phyloP scores from a whole-genome alignment of 352 stramenopile genomes.

The Elongisporangium undulatum region DNA sequence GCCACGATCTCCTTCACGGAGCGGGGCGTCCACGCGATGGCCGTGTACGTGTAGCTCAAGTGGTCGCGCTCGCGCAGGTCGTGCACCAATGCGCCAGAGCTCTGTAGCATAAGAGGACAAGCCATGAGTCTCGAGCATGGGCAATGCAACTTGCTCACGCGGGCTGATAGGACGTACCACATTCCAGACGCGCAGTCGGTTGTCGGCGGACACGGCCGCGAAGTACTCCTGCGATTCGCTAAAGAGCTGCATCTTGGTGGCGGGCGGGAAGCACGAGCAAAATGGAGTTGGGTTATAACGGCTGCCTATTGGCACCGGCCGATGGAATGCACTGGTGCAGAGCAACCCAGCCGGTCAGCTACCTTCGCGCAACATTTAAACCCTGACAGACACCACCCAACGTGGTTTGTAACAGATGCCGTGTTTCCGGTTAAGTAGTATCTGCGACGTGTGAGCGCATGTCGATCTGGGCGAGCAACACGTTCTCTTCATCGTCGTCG shows the following conservation, averaged over 20 bases:
- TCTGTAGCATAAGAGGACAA: constrained; percentile 11
- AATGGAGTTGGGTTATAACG: neutral
- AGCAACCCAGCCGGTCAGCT: constrained; percentile 18
- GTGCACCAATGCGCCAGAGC: constrained; percentile 53
- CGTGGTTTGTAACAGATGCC: neutral
- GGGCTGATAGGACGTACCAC: constrained; percentile 29
- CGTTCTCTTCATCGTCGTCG: constrained; percentile 10
- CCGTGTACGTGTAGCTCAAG: constrained; percentile 81
- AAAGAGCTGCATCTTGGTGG: constrained; percentile 64
- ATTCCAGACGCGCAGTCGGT: constrained; percentile 81
- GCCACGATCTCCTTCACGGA: constrained; percentile 26
- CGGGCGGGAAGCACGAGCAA: constrained; percentile 3
- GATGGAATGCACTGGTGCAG: constrained; percentile 57
- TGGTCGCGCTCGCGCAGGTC: constrained; percentile 84
- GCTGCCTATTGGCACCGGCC: constrained; percentile 1
- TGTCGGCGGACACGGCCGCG: constrained; percentile 75
- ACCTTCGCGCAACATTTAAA: constrained; percentile 26
- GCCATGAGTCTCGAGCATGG: neutral
- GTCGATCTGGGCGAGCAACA: constrained; percentile 16
- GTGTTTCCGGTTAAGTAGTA: neutral
- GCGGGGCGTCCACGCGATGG: constrained; percentile 56
- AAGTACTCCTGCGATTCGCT: constrained; percentile 72
- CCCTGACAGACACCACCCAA: neutral
- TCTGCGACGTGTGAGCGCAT: constrained; percentile 11
- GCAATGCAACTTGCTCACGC: neutral